Evolutionary conservation across 106 monocot species (phyloP).

Genomic region (Acanthochlamys bracteata): DNA sequence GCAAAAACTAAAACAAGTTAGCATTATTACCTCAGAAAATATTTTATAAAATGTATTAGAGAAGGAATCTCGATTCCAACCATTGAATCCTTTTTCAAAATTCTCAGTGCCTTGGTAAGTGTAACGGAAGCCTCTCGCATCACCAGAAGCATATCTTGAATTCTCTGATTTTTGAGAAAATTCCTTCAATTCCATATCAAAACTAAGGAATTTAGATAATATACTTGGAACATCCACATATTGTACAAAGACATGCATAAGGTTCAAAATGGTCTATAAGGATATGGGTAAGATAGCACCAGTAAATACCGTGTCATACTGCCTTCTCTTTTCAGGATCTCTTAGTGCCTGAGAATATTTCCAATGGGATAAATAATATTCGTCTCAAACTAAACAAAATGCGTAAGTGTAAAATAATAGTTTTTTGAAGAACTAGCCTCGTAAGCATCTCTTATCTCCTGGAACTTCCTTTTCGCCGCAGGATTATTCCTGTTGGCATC

Average conservation of each 20-base stretch:
- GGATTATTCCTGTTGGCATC: constrained; percentile 85
- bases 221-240: no score
- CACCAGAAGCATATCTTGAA: constrained; percentile 27
- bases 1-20: no score
- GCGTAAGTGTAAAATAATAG: constrained; percentile 5
- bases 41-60: constrained; percentile 78
- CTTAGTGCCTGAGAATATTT: constrained; percentile 55
- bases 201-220: no score
- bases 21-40: constrained; percentile 72
- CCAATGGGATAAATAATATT: constrained; percentile 9
- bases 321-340: constrained; percentile 70
- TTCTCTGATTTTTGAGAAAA: constrained; percentile 33
- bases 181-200: constrained; percentile 9
- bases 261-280: no score
- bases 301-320: constrained; percentile 66
- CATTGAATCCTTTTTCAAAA: constrained; percentile 12
- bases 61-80: constrained; percentile 48
- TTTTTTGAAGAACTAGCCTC: constrained; percentile 48
- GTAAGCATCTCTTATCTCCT: constrained; percentile 94
- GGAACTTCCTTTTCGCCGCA: constrained; percentile 80
- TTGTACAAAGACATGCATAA: no score
- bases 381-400: constrained; percentile 1
- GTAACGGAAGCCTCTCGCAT: constrained; percentile 18
- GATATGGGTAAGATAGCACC: background rate
- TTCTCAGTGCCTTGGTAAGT: constrained; percentile 13